Evolutionary conservation across 2,329 filamentous ascomycete species (phyloP).

Genomic region (Coniochaeta sp.): DNA sequence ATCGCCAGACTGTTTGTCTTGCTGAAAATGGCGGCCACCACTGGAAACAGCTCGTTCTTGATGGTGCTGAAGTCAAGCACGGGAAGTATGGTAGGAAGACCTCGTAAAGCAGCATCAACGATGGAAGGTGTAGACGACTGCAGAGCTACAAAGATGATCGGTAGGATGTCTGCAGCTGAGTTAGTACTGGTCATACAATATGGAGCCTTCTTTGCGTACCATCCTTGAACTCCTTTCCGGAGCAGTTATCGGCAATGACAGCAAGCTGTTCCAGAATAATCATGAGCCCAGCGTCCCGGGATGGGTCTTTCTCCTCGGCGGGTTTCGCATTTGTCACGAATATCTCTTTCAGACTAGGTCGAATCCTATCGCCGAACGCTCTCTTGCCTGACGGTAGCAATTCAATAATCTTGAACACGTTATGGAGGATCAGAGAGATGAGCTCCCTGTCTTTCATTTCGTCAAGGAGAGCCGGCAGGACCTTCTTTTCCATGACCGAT

Average conservation of each 20-base stretch:
- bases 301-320: slow-evolving; percentile 66
- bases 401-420: slow-evolving; percentile 83
- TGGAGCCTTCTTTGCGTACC: slow-evolving; percentile 39
- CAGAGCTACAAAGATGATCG: slow-evolving; percentile 74
- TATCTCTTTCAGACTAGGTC: slow-evolving; percentile 76
- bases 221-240: slow-evolving; percentile 91
- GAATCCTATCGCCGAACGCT: slow-evolving; percentile 75
- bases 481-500: slow-evolving; percentile 89
- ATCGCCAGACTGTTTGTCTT: slow-evolving; percentile 91
- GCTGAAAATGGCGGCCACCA: slow-evolving; percentile 83
- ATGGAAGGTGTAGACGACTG: slow-evolving; percentile 85
- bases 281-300: slow-evolving; percentile 85
- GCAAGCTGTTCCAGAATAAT: slow-evolving; percentile 79
- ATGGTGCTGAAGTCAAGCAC: slow-evolving; percentile 93
- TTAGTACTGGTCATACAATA: background rate
- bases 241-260: slow-evolving; percentile 70
- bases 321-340: slow-evolving; percentile 59
- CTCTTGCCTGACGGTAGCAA: slow-evolving; percentile 70
- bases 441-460: slow-evolving; percentile 91
- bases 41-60: slow-evolving; percentile 92
- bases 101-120: slow-evolving; percentile 76
- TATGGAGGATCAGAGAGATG: slow-evolving; percentile 77
- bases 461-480: slow-evolving; percentile 80
- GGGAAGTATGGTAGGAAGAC: slow-evolving; percentile 71
- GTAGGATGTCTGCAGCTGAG: slow-evolving; percentile 63